These are phyloP conservation scores for Colletotrichum australisinense DNA, from an alignment of 2,329 filamentous ascomycete species.

Conservation along the genomic window DNA sequence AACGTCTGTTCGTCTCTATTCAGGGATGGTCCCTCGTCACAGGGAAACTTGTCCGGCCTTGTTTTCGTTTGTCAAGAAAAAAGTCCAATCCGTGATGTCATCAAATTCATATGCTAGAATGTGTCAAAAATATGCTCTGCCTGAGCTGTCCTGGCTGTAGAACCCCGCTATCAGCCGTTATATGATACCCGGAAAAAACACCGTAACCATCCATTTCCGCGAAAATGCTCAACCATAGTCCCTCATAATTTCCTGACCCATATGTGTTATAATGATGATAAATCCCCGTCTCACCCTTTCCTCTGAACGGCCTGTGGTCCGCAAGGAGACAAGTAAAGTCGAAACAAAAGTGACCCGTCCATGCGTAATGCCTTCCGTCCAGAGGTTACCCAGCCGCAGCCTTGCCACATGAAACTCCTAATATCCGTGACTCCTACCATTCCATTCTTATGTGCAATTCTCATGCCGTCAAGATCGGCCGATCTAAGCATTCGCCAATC, in stretches of 20 bases:
- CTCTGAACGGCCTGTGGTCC: neutral
- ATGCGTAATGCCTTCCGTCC: conserved; percentile 14
- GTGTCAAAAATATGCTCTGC: conserved; percentile 11
- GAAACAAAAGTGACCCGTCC: neutral
- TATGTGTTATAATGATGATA: conserved; percentile 10
- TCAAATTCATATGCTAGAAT: neutral
- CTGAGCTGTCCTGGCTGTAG: conserved; percentile 31
- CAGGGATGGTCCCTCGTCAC: neutral
- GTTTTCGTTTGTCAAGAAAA: neutral
- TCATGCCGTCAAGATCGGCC: neutral
- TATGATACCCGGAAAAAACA: conserved; percentile 15
- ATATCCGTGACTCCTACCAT: neutral
- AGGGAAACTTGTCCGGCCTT: neutral
- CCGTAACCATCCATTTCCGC: conserved; percentile 15
- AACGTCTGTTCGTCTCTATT: neutral
- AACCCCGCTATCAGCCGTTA: conserved; percentile 32
- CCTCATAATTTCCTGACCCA: neutral
- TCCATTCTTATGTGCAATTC: neutral
- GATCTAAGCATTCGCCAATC: neutral
- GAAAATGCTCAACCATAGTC: neutral
- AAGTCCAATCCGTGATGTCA: neutral
- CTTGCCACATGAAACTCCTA: neutral
- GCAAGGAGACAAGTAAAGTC: neutral
- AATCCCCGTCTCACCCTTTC: neutral
- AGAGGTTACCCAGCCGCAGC: conserved; percentile 4